Conservation (phyloP, 257 asterid species). For the Salvia hispanica region DNA sequence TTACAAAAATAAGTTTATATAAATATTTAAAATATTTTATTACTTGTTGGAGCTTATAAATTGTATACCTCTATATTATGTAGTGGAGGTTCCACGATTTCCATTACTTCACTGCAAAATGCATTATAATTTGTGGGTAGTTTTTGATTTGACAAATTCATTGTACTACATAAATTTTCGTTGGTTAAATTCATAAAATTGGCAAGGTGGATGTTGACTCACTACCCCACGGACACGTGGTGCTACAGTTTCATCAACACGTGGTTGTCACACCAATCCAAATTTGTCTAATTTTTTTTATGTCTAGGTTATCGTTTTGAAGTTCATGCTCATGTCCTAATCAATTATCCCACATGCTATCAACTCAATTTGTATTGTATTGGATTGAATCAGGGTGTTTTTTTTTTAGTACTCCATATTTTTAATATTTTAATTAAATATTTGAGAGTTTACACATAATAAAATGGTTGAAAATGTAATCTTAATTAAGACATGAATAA, state of each 20-base stretch:
- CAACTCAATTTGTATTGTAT: too few relatives aligned
- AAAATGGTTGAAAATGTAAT: background rate
- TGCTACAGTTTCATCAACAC: background rate
- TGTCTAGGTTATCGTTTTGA: too few relatives aligned
- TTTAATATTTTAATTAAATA: too few relatives aligned
- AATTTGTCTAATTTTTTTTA: background rate
- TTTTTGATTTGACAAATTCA: background rate
- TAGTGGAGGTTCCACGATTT: constrained; percentile 17
- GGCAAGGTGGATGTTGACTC: constrained; percentile 31
- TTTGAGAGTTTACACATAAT: too few relatives aligned
- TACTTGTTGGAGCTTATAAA: too few relatives aligned
- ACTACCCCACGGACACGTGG: constrained; percentile 23
- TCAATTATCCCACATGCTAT: too few relatives aligned
- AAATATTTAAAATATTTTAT: too few relatives aligned
- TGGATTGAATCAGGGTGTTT: too few relatives aligned
- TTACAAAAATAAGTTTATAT: too few relatives aligned
- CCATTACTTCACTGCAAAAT: constrained; percentile 12
- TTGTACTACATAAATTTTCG: background rate
- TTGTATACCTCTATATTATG: background rate
- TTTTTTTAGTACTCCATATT: too few relatives aligned
- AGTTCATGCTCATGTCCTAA: too few relatives aligned
- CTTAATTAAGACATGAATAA: constrained; percentile 56
- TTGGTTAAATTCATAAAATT: constrained; percentile 21
- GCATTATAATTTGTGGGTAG: constrained; percentile 25
- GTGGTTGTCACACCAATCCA: background rate